Conservation (phyloP, 73 alveolate genomes). For the Urostyla sp. region DNA sequence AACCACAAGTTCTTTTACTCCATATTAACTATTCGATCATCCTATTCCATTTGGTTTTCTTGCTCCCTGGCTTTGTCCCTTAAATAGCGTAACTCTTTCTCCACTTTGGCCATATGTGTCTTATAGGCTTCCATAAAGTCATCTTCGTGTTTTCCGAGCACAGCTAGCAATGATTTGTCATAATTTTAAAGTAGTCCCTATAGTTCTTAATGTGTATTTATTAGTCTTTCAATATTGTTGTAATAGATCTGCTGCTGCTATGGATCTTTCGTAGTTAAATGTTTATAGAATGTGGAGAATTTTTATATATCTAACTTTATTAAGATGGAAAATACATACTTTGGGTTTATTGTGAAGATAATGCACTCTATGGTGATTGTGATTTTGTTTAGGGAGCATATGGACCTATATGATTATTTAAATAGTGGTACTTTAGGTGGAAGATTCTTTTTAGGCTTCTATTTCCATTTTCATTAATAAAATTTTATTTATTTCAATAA, state of each 20-base stretch:
- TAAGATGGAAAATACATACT: too few species aligned
- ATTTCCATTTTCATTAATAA: too few species aligned
- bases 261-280: neutral
- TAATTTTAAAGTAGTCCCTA: slow-evolving; percentile 3
- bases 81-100: slow-evolving; percentile 45
- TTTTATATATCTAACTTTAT: slow-evolving; percentile 10
- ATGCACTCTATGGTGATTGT: too few species aligned
- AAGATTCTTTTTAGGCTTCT: too few species aligned
- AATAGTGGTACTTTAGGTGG: too few species aligned
- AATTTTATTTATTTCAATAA: too few species aligned
- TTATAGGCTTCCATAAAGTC: slow-evolving; percentile 67
- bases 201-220: slow-evolving; percentile 16
- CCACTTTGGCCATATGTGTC: slow-evolving; percentile 70
- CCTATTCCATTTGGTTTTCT: slow-evolving; percentile 41
- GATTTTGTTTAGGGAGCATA: too few species aligned
- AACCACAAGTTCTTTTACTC: slow-evolving; percentile 49
- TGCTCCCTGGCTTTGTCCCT: slow-evolving; percentile 60
- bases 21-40: slow-evolving; percentile 51
- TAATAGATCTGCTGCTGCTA: neutral
- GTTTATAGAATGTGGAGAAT: neutral
- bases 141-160: slow-evolving; percentile 57
- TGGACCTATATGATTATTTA: too few species aligned
- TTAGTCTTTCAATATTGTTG: slow-evolving; percentile 21
- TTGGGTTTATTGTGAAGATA: too few species aligned
- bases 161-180: slow-evolving; percentile 34